Conservation (phyloP, 441 rosid species). For the Pelargonium myrrhifolium region DNA sequence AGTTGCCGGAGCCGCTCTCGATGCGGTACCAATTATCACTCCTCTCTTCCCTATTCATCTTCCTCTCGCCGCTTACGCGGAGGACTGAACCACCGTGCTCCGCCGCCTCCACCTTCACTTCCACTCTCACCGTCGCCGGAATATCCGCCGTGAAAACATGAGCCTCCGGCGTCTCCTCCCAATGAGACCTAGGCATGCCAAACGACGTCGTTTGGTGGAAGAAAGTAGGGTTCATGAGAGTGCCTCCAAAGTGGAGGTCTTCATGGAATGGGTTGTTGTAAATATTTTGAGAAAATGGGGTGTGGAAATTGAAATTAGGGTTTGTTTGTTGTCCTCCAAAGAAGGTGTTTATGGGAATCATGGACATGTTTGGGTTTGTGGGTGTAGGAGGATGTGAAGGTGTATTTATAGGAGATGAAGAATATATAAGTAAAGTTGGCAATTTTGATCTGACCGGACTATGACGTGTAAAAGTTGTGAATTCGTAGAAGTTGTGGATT, state of each 20-base stretch:
- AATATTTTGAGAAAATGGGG: neutral
- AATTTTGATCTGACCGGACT: no score
- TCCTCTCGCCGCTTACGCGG: constrained; percentile 31
- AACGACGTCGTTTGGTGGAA: constrained; percentile 5
- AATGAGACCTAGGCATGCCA: constrained; percentile 15
- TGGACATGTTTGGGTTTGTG: no score
- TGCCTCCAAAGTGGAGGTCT: neutral
- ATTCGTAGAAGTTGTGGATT: no score
- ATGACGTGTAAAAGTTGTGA: no score
- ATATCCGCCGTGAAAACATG: constrained; percentile 26
- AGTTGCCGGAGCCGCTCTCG: constrained; percentile 22
- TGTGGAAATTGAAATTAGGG: neutral
- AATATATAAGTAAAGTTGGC: no score
- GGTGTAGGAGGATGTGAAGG: no score
- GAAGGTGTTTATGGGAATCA: no score
- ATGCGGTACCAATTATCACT: constrained; percentile 22
- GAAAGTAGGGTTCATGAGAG: constrained; percentile 4
- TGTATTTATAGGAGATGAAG: no score
- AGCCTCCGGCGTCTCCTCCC: constrained; percentile 35
- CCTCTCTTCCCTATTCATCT: constrained; percentile 24
- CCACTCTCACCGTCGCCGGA: constrained; percentile 27
- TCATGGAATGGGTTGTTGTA: neutral
- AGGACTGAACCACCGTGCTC: constrained; percentile 24
- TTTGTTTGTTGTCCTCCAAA: no score
- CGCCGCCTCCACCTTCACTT: constrained; percentile 32